phyloP scores from a whole-genome alignment of 2,329 filamentous ascomycete species.

The Venturia carpophila region DNA sequence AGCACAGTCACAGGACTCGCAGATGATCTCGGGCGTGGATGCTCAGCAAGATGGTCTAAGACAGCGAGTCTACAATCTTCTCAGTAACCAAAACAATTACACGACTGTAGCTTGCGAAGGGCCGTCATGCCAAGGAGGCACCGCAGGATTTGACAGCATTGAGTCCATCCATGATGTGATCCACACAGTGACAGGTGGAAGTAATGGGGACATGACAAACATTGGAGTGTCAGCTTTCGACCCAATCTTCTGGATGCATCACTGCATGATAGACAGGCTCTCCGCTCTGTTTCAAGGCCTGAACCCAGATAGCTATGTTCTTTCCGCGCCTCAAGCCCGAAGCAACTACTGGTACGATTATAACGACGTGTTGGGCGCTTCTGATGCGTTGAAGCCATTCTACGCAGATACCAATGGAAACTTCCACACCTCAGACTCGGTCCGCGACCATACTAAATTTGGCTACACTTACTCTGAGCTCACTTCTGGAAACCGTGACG shows the following conservation, averaged over 20 bases:
- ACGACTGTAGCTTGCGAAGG: slow-evolving; percentile 62
- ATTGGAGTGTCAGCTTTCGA: slow-evolving; percentile 67
- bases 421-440: slow-evolving; percentile 60
- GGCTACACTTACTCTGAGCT: slow-evolving; percentile 71
- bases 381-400: slow-evolving; percentile 57
- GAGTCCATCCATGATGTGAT: slow-evolving; percentile 42
- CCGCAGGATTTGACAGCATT: slow-evolving; percentile 49
- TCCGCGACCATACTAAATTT: slow-evolving; percentile 53
- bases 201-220: slow-evolving; percentile 27
- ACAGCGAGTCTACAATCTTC: slow-evolving; percentile 56
- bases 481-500: slow-evolving; percentile 29
- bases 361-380: slow-evolving; percentile 47
- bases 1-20: slow-evolving; percentile 42
- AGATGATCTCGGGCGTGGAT: slow-evolving; percentile 43
- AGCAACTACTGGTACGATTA: slow-evolving; percentile 54
- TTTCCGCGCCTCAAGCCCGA: slow-evolving; percentile 44
- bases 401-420: slow-evolving; percentile 48
- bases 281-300: slow-evolving; percentile 71
- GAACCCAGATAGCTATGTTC: slow-evolving; percentile 60
- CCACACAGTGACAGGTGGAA: slow-evolving; percentile 46
- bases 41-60: slow-evolving; percentile 33
- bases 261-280: slow-evolving; percentile 65
- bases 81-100: slow-evolving; percentile 60
- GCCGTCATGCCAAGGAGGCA: slow-evolving; percentile 39
- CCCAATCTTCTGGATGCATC: slow-evolving; percentile 71